Base-by-base conservation (phyloP, 192 early-diverging fungal genomes). In the Funneliformis mosseae region DNA sequence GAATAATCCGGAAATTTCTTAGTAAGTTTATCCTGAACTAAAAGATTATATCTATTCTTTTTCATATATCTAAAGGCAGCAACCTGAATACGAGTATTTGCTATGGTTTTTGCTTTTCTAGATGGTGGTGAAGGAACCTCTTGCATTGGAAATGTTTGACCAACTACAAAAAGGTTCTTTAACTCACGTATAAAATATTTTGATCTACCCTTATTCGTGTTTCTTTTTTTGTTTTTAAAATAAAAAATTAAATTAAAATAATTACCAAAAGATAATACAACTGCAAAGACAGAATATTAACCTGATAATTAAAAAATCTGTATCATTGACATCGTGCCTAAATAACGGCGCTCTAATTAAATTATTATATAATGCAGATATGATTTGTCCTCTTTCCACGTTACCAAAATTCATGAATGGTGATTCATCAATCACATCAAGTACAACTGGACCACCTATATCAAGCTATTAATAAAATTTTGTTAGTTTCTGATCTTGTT, bases 401-500 rank as follows among this genome's bases (percentile, higher is more conserved):
- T 98, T 94, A 68, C 98, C 98, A 89, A 98, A 99, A 66, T 90
- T 92, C 72, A 95, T 87, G 84, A 99, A 99, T 1, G 98, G 98
- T 11, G 97, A 96, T 0, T 93, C 92, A 73, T 98, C 97, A 38
- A 94, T 92, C 39, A 93, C 85, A 76, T 98, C 97, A 27, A 99
- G 83, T 25, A 96, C 90, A 80, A 94, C 92, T 4, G 94, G 92
- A 70, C 92, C 92, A 61, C 98, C 98, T 78, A 96, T 90, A 33
- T 95, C 94, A 45, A 79, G 71, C 84, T 92, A 79, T 11, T 48
- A 60, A 12, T n/a, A 60, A 41, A 41, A 60, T 33, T 14, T 10
- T 38, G 64, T 67, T 18, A 67, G 1, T 67, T 16, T 4, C 28
- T 2, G n/a, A n/a, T n/a, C n/a, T n/a, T n/a, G n/a, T n/a, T n/a